Base-by-base conservation (phyloP, 805 yeast species). In the Tetrapisispora iriomotensis region DNA sequence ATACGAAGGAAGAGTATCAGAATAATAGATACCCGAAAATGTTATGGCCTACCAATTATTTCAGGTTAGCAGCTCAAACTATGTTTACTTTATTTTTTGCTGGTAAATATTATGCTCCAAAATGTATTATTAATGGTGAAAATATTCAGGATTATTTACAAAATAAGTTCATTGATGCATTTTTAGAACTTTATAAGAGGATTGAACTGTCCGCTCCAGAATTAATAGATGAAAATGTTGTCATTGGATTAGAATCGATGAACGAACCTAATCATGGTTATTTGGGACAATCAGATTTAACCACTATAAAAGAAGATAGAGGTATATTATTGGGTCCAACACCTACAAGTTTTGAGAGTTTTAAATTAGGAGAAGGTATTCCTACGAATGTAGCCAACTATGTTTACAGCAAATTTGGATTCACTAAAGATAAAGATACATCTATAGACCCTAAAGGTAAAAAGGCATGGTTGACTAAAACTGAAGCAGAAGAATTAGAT, bases 31-130 rank as follows among this genome's bases (percentile, higher is more conserved):
- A 73, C 56, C 86, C 87, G 6, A 82, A 83, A 50, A 88, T 88
- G 96, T 67, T 87, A 25, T 88, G 96, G 96, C 77, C 95, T 0
- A 77, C 96, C 1, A 88, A 88, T 59, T 86, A 87, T 54, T 73
- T 67, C 44, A 68, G 92, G 26, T 64, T 86, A 43, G 95, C 86
- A 2, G 68, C 82, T 26, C 72, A 75, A 44, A 77, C 82, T 8
- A 84, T 88, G 92, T 86, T 86, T 58, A 82, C 94, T 0, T 56
- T 85, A 49, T 88, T 88, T 53, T 87, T 82, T 61, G 79, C 82
- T 1, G 96, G 96, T 2, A 68, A 68, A 38, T 62, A 66, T 13
- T 83, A 77, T 60, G 84, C 90, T 25, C 96, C 96, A 1, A 71
- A 80, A 39, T 77, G 86, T 42, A 62, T 66, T 3, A 69, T 90